Evolutionary conservation across 768 basidiomycete species (phyloP).

Genomic region (Trametes coccinea): DNA sequence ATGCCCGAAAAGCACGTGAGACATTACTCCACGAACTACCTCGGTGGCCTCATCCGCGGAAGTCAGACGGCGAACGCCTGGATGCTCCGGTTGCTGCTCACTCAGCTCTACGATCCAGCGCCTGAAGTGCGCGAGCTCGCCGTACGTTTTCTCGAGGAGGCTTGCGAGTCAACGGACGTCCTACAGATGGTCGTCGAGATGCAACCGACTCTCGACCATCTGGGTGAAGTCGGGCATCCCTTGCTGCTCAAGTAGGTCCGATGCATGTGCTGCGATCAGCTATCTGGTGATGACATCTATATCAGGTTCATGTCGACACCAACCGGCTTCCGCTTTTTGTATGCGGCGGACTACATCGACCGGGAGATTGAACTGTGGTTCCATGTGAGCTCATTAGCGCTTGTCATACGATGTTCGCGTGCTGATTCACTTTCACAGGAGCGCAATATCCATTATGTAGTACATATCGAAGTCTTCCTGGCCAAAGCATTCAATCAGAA

Average conservation of each 20-base stretch:
- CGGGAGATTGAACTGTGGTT: slow-evolving; percentile 97
- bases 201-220: slow-evolving; percentile 92
- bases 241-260: slow-evolving; percentile 76
- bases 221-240: slow-evolving; percentile 90
- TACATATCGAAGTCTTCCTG: slow-evolving; percentile 91
- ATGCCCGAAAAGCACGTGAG: slow-evolving; percentile 62
- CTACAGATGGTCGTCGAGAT: slow-evolving; percentile 91
- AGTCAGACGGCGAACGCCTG: slow-evolving; percentile 72
- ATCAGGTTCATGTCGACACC: slow-evolving; percentile 91
- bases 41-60: slow-evolving; percentile 76
- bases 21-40: slow-evolving; percentile 82
- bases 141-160: slow-evolving; percentile 85
- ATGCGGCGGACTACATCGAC: slow-evolving; percentile 90
- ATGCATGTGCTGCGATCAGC: not conserved
- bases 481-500: slow-evolving; percentile 68
- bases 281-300: not conserved
- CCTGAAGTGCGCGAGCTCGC: slow-evolving; percentile 90
- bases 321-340: slow-evolving; percentile 89
- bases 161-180: slow-evolving; percentile 80
- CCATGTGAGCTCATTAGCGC: slow-evolving; percentile 54
- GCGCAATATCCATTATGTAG: slow-evolving; percentile 89
- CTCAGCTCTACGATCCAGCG: slow-evolving; percentile 93
- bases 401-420: too few relatives aligned
- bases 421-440: slow-evolving; percentile 53
- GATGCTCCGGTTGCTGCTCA: slow-evolving; percentile 88